Evolutionary conservation across 2,329 filamentous ascomycete species (phyloP).

Genomic region (Phialophora macrospora): DNA sequence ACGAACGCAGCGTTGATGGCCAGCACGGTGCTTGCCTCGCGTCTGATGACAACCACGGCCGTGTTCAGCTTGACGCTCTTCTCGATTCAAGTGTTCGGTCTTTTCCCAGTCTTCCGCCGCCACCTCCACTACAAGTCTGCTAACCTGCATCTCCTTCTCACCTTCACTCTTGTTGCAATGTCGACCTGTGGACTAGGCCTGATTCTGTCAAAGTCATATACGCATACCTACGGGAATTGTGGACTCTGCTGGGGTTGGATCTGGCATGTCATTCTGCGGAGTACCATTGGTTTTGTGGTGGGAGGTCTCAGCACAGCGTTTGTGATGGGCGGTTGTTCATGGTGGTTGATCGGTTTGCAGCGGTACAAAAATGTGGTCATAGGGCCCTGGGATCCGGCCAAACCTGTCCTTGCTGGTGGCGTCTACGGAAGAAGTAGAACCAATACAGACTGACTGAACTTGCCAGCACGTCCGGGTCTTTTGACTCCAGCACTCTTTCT

Average conservation of each 20-base stretch:
- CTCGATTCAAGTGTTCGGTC: conserved; percentile 93
- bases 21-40: conserved; percentile 87
- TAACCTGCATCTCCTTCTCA: conserved; percentile 78
- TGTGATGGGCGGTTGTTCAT: conserved; percentile 90
- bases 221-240: conserved; percentile 40
- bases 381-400: conserved; percentile 94
- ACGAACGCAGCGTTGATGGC: conserved; percentile 98
- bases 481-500: not conserved
- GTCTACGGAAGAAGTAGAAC: conserved; percentile 35
- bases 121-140: conserved; percentile 82
- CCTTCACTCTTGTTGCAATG: conserved; percentile 74
- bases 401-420: conserved; percentile 60
- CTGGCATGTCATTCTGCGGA: conserved; percentile 59
- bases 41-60: conserved; percentile 85
- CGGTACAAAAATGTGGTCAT: conserved; percentile 99
- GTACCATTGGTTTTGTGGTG: conserved; percentile 73
- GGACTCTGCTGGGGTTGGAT: conserved; percentile 54
- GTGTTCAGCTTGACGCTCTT: conserved; percentile 96
- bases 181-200: conserved; percentile 78
- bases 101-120: conserved; percentile 96
- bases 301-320: conserved; percentile 75
- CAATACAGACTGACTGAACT: conserved; percentile 28
- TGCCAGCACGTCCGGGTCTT: not conserved
- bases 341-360: conserved; percentile 96
- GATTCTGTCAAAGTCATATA: conserved; percentile 57